Evolutionary conservation across 441 rosid species (phyloP).

Genomic region (Syzygium malaccense): DNA sequence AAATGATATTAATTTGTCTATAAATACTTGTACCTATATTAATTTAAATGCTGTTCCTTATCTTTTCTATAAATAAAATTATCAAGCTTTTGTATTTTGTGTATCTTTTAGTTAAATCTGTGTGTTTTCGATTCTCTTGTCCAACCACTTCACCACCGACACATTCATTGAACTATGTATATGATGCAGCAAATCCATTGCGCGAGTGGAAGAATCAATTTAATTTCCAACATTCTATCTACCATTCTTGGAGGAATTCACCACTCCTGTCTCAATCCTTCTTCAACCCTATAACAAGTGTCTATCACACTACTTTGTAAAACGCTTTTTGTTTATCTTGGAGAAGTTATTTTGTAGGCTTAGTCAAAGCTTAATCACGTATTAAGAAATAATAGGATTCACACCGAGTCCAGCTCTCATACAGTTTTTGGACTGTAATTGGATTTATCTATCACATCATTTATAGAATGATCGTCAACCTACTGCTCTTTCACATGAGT

Average conservation of each 20-base stretch:
- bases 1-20: background rate
- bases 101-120: background rate
- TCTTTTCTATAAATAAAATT: background rate
- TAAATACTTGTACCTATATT: background rate
- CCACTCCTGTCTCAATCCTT: background rate
- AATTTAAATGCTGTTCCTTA: background rate
- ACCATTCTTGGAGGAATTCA: background rate
- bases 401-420: background rate
- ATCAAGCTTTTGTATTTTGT: background rate
- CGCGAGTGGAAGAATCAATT: background rate
- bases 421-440: background rate
- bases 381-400: background rate
- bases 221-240: background rate
- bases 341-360: background rate
- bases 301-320: background rate
- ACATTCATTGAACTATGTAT: background rate
- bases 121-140: background rate
- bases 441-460: background rate
- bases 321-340: background rate
- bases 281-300: background rate
- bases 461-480: background rate
- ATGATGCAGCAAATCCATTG: background rate
- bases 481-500: background rate
- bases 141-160: background rate
- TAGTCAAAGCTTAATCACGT: background rate